Base-by-base conservation (phyloP, 2,329 filamentous ascomycete genomes). In the Fusarium guadeloupense region DNA sequence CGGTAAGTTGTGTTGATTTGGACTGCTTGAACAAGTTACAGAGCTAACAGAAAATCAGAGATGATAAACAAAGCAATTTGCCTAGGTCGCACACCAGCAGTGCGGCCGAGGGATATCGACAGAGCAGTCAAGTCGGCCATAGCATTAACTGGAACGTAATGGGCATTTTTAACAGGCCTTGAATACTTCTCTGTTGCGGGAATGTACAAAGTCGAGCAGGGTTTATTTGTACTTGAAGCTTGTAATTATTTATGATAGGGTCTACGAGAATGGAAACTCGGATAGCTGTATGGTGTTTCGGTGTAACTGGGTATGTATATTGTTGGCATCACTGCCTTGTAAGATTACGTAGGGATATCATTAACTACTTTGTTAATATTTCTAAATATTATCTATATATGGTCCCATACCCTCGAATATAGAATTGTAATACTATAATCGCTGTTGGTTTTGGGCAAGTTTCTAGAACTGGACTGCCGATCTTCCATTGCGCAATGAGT, bases 101-200 rank as follows among this genome's bases (percentile, higher is more conserved):
- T 79, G 9, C 72, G 77, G 7, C 75, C 75, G 1, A 74, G 69
- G 33, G 77, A 80, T 37, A 62, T 80, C 2, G 64, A 77, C 42
- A 61, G 43, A 14, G 73, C 76, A 9, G 64, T 69, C n/a, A 67
- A 46, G 23, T 45, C 46, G 9, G 51, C 67, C 4, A 68, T 69
- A 9, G 39, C 59, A 19, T 61, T 65, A 37, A 47, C 44, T 19
- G 42, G 56, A 13, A 40, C 45, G 37, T 38, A 35, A 19, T 4
- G 3, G 4, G 10, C 8, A n/a, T 46, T 19, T 40, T 37, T 10
- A 6, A 8, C 23, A 23, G 2, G n/a, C 13, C 17, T 23, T 23
- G 9, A 2, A 6, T 39, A 16, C 28, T 43, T 3, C 5, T 23
- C 16, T 34, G 21, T 14, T 13, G 20, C 21, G 30, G 19, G 31